These are phyloP conservation scores for Leishmania mexicana DNA, from an alignment of 208 protist genomes.

Conservation along the genomic window DNA sequence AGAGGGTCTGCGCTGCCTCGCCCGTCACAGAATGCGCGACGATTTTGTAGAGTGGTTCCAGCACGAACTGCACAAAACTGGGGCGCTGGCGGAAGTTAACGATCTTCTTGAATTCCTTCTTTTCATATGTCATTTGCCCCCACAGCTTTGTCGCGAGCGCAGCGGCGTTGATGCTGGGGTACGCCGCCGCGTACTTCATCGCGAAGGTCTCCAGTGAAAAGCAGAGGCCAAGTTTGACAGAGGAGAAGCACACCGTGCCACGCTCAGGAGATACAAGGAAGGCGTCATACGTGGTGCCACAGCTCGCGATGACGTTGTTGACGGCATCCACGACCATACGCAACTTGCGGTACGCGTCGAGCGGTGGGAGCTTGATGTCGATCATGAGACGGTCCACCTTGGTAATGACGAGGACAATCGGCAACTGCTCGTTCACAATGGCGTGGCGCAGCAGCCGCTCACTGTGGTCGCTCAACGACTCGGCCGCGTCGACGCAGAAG, in stretches of 20 bases:
- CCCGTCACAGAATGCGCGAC: slow-evolving; percentile 79
- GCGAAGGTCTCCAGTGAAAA: slow-evolving; percentile 97
- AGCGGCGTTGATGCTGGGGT: slow-evolving; percentile 52
- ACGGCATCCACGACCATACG: slow-evolving; percentile 95
- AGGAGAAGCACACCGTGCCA: slow-evolving; percentile 94
- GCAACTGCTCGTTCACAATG: slow-evolving; percentile 75
- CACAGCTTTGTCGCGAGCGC: slow-evolving; percentile 95
- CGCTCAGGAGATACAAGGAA: slow-evolving; percentile 70
- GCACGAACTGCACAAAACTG: slow-evolving; percentile 98
- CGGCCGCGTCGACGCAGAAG: slow-evolving; percentile 97
- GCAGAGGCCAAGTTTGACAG: slow-evolving; percentile 81
- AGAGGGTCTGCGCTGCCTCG: slow-evolving; percentile 49
- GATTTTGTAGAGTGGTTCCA: slow-evolving; percentile 99
- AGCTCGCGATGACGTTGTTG: slow-evolving; percentile 91
- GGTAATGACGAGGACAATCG: slow-evolving; percentile 95
- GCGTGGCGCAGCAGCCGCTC: slow-evolving; percentile 87
- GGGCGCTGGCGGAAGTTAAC: slow-evolving; percentile 63
- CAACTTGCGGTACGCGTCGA: slow-evolving; percentile 99
- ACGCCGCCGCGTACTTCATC: slow-evolving; percentile 89
- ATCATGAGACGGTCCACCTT: slow-evolving; percentile 99
- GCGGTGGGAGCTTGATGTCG: slow-evolving; percentile 98
- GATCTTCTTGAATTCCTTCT: slow-evolving; percentile 60
- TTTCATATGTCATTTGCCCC: slow-evolving; percentile 96
- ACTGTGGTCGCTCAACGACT: slow-evolving; percentile 92
- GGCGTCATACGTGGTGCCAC: slow-evolving; percentile 31